Evolutionary conservation across 1,284 basidiomycete genomes (phyloP), one percentile per base, ranked within the genome.

Genomic region (Cerioporus squamosus): DNA sequence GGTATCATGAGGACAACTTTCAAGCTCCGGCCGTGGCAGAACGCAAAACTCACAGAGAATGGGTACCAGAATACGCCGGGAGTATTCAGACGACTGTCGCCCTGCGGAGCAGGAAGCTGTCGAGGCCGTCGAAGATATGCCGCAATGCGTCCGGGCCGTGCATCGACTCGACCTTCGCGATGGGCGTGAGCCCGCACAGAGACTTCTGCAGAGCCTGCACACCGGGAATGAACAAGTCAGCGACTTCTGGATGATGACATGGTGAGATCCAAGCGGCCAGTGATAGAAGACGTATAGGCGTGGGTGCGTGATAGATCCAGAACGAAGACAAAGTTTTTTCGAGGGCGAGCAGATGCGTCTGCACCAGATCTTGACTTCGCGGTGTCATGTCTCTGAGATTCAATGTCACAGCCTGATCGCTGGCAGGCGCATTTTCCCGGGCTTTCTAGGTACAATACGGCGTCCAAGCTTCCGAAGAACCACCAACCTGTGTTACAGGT

Each of bases 261-360:
- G 48, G 22, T 29, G 38, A 50, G 38, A 50, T 50, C 36, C 48
- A 40, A 18, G 5, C 15, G 23, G 17, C 31, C 38, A 50, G 23
- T 50, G 48, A 50, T 29, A 40, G 48, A 42, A 22, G 24, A 50
- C 33, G 33, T 14, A 36, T 36, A 36, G 48, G 18, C 36, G 48
- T 20, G 31, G 36, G 38, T 50, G 48, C 24, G 38, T 22, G 33
- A 9, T 23, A 20, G 15, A 18, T 18, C n/a, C 17, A 5, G 23
- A 50, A 40, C 48, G 24, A 50, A 18, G 17, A 50, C 38, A 26
- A n/a, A 40, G 22, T 50, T 50, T 36, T 38, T 42, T 50, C 38
- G 48, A 36, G 48, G 48, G 48, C 38, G 48, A 40, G 48, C 38
- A 50, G 48, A 50, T 50, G 48, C 48, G 48, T 36, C 36, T 23